Evolutionary conservation across 495 filamentous ascomycete species (phyloP).

Genomic region (Eremomyces bilateralis): DNA sequence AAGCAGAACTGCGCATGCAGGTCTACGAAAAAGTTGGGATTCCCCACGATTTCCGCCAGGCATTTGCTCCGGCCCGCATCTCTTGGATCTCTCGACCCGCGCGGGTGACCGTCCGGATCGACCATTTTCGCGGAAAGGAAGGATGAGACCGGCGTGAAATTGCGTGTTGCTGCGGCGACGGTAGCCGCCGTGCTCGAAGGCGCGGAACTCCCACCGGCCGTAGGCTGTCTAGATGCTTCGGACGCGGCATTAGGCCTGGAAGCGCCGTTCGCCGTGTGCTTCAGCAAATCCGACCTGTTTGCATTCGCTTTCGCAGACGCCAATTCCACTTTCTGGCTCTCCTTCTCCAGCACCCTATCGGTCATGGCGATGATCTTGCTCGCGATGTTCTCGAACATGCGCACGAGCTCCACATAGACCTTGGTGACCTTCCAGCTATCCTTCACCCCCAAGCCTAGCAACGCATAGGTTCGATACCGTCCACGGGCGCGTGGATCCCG

Average conservation of each 20-base stretch:
- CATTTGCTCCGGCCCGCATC: slow-evolving; percentile 44
- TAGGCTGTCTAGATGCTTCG: neutral
- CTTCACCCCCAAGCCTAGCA: slow-evolving; percentile 55
- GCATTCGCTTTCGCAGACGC: slow-evolving; percentile 1
- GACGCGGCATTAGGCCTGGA: neutral
- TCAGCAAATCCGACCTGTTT: neutral
- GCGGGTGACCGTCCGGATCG: slow-evolving; percentile 34
- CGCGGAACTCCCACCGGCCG: neutral
- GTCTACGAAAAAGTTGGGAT: slow-evolving; percentile 74
- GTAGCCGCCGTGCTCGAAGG: slow-evolving; percentile 6
- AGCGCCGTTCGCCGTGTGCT: neutral
- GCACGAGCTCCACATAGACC: slow-evolving; percentile 50
- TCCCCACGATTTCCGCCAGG: slow-evolving; percentile 66
- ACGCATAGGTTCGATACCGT: slow-evolving; percentile 64
- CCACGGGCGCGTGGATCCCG: slow-evolving; percentile 76
- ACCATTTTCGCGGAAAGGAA: slow-evolving; percentile 39
- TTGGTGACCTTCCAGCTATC: slow-evolving; percentile 55
- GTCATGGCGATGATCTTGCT: slow-evolving; percentile 46
- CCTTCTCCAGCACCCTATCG: slow-evolving; percentile 19
- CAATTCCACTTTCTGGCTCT: slow-evolving; percentile 7
- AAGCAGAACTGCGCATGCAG: slow-evolving; percentile 48
- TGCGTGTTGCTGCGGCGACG: slow-evolving; percentile 7
- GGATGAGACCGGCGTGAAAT: slow-evolving; percentile 35
- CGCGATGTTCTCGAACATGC: slow-evolving; percentile 57
- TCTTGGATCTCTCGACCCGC: slow-evolving; percentile 9